Evolutionary conservation across 2,329 filamentous ascomycete genomes (phyloP).

Genomic region (Hirsutella minnesotensis): DNA sequence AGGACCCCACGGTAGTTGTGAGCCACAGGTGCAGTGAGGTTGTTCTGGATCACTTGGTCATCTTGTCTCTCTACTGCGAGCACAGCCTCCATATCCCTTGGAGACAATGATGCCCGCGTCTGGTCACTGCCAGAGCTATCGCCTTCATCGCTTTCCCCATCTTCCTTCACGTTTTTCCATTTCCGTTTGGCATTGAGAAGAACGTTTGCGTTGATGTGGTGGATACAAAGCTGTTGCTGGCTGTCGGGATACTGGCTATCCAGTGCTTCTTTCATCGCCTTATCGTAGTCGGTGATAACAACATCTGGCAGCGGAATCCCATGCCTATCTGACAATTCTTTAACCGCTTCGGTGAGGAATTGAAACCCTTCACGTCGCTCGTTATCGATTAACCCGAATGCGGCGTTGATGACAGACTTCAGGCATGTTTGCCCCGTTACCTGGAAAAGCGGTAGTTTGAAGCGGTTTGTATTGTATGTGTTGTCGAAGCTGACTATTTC

Average conservation of each 20-base stretch:
- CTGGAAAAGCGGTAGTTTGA: slow-evolving; percentile 3
- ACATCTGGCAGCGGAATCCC: too few relatives aligned
- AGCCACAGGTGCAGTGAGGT: background rate
- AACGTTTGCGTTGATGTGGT: too few relatives aligned
- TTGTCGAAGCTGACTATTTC: too few relatives aligned
- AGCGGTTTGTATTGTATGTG: too few relatives aligned
- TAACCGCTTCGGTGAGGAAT: too few relatives aligned
- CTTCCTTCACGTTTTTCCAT: too few relatives aligned
- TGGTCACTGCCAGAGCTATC: too few relatives aligned
- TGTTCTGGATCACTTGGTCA: background rate
- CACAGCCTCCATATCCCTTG: background rate
- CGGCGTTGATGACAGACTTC: background rate
- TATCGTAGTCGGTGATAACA: slow-evolving; percentile 2
- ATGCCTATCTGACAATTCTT: background rate
- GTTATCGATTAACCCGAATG: background rate
- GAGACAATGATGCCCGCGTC: background rate
- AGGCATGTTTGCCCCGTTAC: too few relatives aligned
- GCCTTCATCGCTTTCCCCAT: too few relatives aligned
- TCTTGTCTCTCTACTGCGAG: background rate
- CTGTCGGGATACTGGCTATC: slow-evolving; percentile 1
- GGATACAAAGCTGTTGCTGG: too few relatives aligned
- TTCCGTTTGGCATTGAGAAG: too few relatives aligned
- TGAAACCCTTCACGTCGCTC: background rate
- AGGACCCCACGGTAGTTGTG: too few relatives aligned
- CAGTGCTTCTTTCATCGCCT: slow-evolving; percentile 1